Percentiles rank a stretch among this genome's conserved stretches.
These are phyloP conservation scores for Leptographium galeiforme DNA, from an alignment of 2,329 filamentous ascomycete species.

Conservation along the genomic window DNA sequence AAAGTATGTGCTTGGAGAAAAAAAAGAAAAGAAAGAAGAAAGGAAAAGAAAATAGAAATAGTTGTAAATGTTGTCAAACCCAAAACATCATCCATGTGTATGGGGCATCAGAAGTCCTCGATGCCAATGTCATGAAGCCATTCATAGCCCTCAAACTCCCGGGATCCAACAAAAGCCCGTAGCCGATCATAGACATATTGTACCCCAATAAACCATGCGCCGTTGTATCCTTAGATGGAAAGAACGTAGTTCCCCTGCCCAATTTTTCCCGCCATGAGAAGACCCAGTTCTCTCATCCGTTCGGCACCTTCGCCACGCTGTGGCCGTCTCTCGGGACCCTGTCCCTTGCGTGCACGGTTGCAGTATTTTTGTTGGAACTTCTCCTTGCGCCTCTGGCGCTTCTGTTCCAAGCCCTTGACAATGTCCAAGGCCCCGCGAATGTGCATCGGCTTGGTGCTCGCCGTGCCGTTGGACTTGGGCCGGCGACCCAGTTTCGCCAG, in stretches of 20 bases:
- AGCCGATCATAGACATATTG: background rate
- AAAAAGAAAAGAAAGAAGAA: background rate
- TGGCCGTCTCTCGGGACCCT: constrained; percentile 48
- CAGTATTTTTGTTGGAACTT: constrained; percentile 86
- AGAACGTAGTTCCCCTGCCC: constrained; percentile 66
- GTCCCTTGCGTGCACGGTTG: constrained; percentile 62
- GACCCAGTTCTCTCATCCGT: constrained; percentile 82
- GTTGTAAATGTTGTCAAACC: background rate
- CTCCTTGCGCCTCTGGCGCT: constrained; percentile 82
- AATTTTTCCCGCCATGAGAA: constrained; percentile 72
- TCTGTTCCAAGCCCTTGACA: constrained; percentile 88
- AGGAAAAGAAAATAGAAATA: background rate
- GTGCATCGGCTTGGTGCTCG: constrained; percentile 41
- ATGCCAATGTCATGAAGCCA: background rate
- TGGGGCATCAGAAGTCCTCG: background rate
- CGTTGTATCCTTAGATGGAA: constrained; percentile 41
- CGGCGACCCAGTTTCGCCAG: constrained; percentile 11
- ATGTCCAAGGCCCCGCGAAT: constrained; percentile 93
- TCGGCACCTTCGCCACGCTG: constrained; percentile 79
- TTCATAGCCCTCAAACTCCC: background rate
- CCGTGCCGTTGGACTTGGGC: constrained; percentile 9
- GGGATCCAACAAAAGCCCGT: background rate
- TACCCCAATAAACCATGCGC: background rate
- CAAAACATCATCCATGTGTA: background rate
- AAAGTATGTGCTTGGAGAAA: background rate